Evolutionary conservation across 225 moss, liverwort and hornwort genomes (phyloP).

Genomic region (Pleurozium schreberi): DNA sequence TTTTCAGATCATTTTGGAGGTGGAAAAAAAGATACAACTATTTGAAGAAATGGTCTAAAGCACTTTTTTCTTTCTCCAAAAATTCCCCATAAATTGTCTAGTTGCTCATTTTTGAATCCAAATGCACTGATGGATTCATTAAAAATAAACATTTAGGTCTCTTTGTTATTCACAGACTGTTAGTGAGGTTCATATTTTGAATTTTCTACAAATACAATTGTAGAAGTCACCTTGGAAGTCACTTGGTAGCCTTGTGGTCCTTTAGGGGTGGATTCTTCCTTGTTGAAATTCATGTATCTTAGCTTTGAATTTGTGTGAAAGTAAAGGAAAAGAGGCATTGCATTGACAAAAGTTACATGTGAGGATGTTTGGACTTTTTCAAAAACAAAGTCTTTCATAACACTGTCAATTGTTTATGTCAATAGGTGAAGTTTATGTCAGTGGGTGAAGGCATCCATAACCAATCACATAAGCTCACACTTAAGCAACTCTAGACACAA

Average conservation of each 20-base stretch:
- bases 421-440: not conserved
- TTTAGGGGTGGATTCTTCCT: not conserved
- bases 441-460: too few relatives aligned
- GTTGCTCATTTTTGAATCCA: not conserved
- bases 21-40: too few relatives aligned
- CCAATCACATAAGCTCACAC: too few relatives aligned
- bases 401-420: not conserved
- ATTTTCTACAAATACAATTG: not conserved
- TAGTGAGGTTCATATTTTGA: not conserved
- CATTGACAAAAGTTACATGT: not conserved
- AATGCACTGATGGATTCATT: not conserved
- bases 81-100: too few relatives aligned
- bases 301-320: not conserved
- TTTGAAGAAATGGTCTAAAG: too few relatives aligned
- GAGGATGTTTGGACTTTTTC: not conserved
- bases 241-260: accelerated
- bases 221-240: too few relatives aligned
- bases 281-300: accelerated
- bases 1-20: too few relatives aligned
- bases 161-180: not conserved
- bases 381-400: not conserved
- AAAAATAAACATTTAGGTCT: not conserved
- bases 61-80: too few relatives aligned
- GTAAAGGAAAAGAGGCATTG: not conserved
- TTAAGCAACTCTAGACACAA: too few relatives aligned